Conservation (phyloP, 192 early-diverging fungal genomes). For the Martensiomyces pterosporus region DNA sequence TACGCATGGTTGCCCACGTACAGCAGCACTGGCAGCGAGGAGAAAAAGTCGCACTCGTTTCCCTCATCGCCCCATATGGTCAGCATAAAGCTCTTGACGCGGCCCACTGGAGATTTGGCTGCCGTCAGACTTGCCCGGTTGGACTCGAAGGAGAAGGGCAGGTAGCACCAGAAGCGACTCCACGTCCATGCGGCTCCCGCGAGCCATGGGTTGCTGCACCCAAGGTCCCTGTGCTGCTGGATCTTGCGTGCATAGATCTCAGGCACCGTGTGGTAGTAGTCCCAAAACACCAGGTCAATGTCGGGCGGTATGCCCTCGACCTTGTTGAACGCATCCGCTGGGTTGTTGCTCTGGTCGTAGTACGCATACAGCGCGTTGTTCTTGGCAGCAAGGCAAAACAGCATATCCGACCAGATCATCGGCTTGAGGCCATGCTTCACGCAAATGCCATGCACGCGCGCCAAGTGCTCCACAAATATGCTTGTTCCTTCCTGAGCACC, state of each 20-base stretch:
- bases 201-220: constrained; percentile 75
- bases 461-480: constrained; percentile 74
- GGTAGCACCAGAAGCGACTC: constrained; percentile 77
- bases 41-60: constrained; percentile 86
- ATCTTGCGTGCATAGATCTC: constrained; percentile 74
- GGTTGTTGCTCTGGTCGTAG: constrained; percentile 66
- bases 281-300: constrained; percentile 78
- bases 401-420: constrained; percentile 86
- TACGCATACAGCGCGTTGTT: constrained; percentile 78
- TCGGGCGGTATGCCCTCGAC: constrained; percentile 55
- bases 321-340: constrained; percentile 53
- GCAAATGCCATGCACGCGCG: constrained; percentile 70
- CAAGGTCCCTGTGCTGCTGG: constrained; percentile 76
- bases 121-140: constrained; percentile 69
- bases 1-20: constrained; percentile 78
- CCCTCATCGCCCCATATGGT: constrained; percentile 91
- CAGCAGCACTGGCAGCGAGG: constrained; percentile 70
- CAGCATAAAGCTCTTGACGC: constrained; percentile 72
- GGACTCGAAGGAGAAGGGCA: constrained; percentile 77
- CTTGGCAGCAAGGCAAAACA: constrained; percentile 66
- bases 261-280: constrained; percentile 75
- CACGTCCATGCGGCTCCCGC: constrained; percentile 80
- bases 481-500: constrained; percentile 68
- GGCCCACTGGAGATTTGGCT: constrained; percentile 53
- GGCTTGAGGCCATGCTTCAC: constrained; percentile 56